phyloP scores from a whole-genome alignment of 2,329 filamentous ascomycete genomes.

The Trichoderma gracile region DNA sequence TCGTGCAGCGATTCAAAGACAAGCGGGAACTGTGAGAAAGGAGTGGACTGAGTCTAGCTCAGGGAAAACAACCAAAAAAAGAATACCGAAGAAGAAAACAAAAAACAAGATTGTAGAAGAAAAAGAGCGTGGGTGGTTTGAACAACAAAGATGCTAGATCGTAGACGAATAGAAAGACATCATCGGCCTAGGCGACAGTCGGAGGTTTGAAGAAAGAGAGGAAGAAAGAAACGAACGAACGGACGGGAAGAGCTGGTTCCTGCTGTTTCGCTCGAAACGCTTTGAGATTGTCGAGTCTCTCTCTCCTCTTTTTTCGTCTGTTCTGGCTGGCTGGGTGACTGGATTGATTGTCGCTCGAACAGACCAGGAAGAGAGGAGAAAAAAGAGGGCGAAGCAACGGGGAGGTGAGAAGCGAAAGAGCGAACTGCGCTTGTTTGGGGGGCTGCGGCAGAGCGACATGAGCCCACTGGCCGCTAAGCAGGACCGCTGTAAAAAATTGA shows the following conservation, averaged over 20 bases:
- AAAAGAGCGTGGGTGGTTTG: slow-evolving; percentile 24
- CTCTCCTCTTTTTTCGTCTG: neutral
- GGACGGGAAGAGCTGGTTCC: slow-evolving; percentile 17
- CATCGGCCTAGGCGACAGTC: slow-evolving; percentile 34
- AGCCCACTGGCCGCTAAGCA: neutral
- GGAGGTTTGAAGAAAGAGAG: neutral
- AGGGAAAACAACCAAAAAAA: slow-evolving; percentile 31
- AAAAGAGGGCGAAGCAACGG: slow-evolving; percentile 16
- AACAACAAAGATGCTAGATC: slow-evolving; percentile 31
- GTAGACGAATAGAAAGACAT: slow-evolving; percentile 39
- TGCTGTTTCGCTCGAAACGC: slow-evolving; percentile 1
- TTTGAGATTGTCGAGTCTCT: neutral
- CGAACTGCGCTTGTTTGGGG: slow-evolving; percentile 14
- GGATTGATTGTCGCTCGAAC: slow-evolving; percentile 9
- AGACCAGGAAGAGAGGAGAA: neutral
- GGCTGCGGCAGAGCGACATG: slow-evolving; percentile 19
- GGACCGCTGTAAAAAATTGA: neutral
- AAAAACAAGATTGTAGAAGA: slow-evolving; percentile 32
- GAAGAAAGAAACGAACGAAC: slow-evolving; percentile 11
- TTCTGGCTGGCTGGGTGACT: neutral
- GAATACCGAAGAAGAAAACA: slow-evolving; percentile 32
- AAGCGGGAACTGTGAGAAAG: slow-evolving; percentile 37
- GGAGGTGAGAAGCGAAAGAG: slow-evolving; percentile 23
- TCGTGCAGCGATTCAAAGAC: slow-evolving; percentile 15
- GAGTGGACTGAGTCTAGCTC: slow-evolving; percentile 54